Conservation (phyloP, 306 rosid species). For the Geum urbanum region DNA sequence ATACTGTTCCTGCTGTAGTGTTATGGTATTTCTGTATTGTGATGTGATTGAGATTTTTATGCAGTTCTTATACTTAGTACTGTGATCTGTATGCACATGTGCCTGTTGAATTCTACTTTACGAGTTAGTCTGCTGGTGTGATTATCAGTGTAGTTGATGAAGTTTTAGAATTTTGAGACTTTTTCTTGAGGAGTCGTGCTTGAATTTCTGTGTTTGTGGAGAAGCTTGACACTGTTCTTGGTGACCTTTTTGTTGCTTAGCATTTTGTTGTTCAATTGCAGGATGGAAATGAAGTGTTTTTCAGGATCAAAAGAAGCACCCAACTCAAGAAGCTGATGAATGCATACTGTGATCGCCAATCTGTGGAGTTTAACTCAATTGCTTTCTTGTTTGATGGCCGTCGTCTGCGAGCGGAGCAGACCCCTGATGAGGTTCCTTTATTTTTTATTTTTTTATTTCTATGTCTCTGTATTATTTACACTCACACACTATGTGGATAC, state of each 20-base stretch:
- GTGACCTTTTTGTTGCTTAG: background rate
- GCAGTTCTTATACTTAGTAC: background rate
- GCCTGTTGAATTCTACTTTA: too few relatives aligned
- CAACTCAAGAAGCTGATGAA: conserved; percentile 78
- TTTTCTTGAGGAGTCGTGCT: background rate
- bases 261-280: background rate
- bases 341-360: conserved; percentile 70
- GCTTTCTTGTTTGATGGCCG: conserved; percentile 69
- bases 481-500: background rate
- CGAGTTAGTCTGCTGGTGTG: background rate
- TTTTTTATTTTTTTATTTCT: background rate
- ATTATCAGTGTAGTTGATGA: background rate
- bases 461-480: background rate
- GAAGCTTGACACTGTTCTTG: background rate
- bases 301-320: conserved; percentile 62
- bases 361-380: conserved; percentile 45
- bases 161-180: background rate
- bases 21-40: background rate
- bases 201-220: background rate
- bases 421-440: conserved; percentile 62
- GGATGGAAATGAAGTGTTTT: conserved; percentile 53
- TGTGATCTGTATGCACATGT: background rate
- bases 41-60: background rate
- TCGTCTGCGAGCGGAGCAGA: conserved; percentile 59
- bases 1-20: too few relatives aligned